A percentile compares a stretch with the other conserved stretches of the same genome.
Conservation (phyloP, 2,329 filamentous ascomycete species). For the Xylaria arbuscula region DNA sequence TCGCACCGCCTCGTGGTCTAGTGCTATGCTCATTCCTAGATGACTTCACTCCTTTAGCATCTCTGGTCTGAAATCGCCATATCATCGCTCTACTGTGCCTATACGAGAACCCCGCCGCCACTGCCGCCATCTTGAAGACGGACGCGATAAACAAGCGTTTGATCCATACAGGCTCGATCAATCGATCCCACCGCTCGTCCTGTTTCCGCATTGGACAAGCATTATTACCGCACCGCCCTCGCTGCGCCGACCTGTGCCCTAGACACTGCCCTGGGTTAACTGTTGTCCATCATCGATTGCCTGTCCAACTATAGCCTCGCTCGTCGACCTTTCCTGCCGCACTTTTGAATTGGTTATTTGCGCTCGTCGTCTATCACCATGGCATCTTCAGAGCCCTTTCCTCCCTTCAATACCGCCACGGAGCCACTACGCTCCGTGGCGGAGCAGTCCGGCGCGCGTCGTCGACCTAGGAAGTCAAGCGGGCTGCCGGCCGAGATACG, state of each 20-base stretch:
- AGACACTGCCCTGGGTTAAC: neutral
- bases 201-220: neutral
- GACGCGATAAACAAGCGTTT: neutral
- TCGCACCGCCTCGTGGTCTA: slow-evolving; percentile 21
- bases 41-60: slow-evolving; percentile 50
- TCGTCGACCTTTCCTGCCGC: slow-evolving; percentile 8
- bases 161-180: neutral
- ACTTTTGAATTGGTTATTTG: slow-evolving; percentile 2
- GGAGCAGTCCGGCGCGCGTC: slow-evolving; percentile 55
- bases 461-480: slow-evolving; percentile 66
- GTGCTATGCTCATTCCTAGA: slow-evolving; percentile 37
- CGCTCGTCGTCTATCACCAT: slow-evolving; percentile 48
- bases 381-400: slow-evolving; percentile 65
- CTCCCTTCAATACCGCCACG: slow-evolving; percentile 62
- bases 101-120: neutral
- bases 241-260: neutral
- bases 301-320: slow-evolving; percentile 6
- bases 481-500: slow-evolving; percentile 64
- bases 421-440: slow-evolving; percentile 59
- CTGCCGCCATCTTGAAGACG: neutral
- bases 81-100: neutral
- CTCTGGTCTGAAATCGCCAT: slow-evolving; percentile 34
- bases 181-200: neutral
- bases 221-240: neutral
- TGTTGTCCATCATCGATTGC: neutral